Evolutionary conservation across 192 early-diverging fungal species (phyloP), one percentile per base, ranked within the genome.

Genomic region (Dissophora ornata): DNA sequence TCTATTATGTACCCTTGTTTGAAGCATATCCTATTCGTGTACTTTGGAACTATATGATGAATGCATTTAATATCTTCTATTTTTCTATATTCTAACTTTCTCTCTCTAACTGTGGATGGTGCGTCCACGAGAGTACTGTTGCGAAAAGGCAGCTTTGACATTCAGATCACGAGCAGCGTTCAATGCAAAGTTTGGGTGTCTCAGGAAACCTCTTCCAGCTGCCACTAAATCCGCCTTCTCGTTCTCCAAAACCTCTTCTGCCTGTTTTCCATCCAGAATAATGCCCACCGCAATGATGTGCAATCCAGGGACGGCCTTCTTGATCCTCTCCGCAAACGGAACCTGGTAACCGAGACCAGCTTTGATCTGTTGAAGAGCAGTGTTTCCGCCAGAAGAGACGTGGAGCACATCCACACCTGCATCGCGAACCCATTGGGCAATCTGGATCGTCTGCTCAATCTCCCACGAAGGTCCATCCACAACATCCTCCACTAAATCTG

Each of bases 371-470:
- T 87, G 86, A 16, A 58, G 41, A 9, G 90, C 82, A 21, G 81
- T 82, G 64, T 83, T 90, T 15, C 92, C 96, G 40, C 92, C 93
- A 2, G 90, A 83, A 8, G 95, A 96, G 55, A 85, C 84, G 69
- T 97, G 94, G 30, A 97, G 59, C n/a, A 97, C 69, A 78, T 98
- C 96, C 0, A 97, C 90, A 30, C 95, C 96, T 15, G 85, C 80
- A 0, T 59, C 66, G 7, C 82, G 71, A 18, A 96, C 82, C 26
- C 79, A 57, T 11, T 77, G 71, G 22, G 88, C 69, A 25, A 95
- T 77, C 58, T 84, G 82, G 7, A 92, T 80, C 6, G 90, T 86
- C 32, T 98, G 93, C 19, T 94, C 85, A 25, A 84, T 63, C 62
- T 91, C 86, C 93, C 93, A 94, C 1, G 83, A 82, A 1, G 65